Conservation (phyloP, 768 basidiomycete genomes). For the Kwoniella bestiolae region DNA sequence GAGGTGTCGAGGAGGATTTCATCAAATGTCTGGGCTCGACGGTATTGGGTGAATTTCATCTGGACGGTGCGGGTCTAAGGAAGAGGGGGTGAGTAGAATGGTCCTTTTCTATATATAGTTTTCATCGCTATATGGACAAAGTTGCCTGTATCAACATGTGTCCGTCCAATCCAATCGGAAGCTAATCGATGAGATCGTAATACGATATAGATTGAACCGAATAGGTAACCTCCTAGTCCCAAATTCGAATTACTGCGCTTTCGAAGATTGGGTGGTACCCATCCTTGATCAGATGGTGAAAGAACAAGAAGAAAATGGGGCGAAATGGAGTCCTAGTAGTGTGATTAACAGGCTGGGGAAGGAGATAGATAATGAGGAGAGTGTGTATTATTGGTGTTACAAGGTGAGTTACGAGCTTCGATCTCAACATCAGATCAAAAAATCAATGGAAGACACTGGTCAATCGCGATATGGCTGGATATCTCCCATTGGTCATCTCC, state of each 20-base stretch:
- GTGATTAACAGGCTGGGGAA: conserved; percentile 93
- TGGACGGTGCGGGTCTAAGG: conserved; percentile 85
- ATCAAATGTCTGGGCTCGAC: conserved; percentile 99
- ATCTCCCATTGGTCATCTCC: no score
- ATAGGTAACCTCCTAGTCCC: conserved; percentile 96
- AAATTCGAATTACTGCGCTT: conserved; percentile 98
- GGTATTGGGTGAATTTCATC: conserved; percentile 76
- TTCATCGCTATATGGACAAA: no score
- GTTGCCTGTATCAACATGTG: no score
- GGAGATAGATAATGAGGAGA: conserved; percentile 95
- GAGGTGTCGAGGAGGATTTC: conserved; percentile 98
- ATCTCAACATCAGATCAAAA: no score
- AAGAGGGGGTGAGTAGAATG: conserved; percentile 65
- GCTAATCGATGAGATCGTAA: no score
- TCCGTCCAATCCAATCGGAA: no score
- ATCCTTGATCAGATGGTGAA: conserved; percentile 86
- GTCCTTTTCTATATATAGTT: no score
- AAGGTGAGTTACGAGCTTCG: no score
- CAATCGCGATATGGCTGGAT: no score
- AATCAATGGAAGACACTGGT: no score
- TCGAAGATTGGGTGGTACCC: conserved; percentile 98
- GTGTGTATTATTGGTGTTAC: conserved; percentile 98
- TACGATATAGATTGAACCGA: conserved; percentile 71
- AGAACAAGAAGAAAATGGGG: conserved; percentile 67
- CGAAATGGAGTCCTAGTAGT: conserved; percentile 88